Conservation (phyloP, 148 eudicot genomes). For the Vaccinium myrtillus region DNA sequence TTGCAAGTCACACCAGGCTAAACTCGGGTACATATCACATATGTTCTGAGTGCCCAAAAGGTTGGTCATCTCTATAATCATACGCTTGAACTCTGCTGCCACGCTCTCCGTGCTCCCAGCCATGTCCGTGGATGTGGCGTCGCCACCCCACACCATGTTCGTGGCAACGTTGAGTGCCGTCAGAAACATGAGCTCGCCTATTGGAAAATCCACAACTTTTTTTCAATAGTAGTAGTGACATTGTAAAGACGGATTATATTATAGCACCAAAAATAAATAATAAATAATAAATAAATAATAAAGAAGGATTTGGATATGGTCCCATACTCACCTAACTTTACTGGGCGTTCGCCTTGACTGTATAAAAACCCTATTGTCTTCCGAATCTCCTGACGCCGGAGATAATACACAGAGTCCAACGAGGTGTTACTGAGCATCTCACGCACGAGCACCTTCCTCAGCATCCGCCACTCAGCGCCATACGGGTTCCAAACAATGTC, state of each 20-base stretch:
- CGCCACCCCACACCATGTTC: slow-evolving; percentile 68
- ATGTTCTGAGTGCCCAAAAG: slow-evolving; percentile 44
- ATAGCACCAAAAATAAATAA: too few relatives aligned
- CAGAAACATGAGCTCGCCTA: slow-evolving; percentile 24
- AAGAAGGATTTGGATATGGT: too few relatives aligned
- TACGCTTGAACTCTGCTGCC: slow-evolving; percentile 34
- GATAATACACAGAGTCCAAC: neutral
- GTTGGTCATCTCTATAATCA: slow-evolving; percentile 24
- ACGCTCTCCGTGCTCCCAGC: neutral
- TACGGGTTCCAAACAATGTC: neutral
- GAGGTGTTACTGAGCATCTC: neutral
- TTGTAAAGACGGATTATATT: too few relatives aligned
- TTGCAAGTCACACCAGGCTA: slow-evolving; percentile 54
- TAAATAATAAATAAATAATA: too few relatives aligned
- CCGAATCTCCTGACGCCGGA: neutral
- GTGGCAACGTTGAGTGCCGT: slow-evolving; percentile 42
- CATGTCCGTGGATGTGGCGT: slow-evolving; percentile 24
- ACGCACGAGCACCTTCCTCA: neutral
- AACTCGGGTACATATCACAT: slow-evolving; percentile 48
- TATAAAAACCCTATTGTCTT: neutral
- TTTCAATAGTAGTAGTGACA: neutral
- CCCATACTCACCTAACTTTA: slow-evolving; percentile 25
- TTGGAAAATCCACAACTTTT: neutral
- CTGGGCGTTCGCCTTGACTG: neutral
- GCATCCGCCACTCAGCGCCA: neutral